Evolutionary conservation across 2,329 filamentous ascomycete genomes (phyloP).

Genomic region (Cladophialophora psammophila): DNA sequence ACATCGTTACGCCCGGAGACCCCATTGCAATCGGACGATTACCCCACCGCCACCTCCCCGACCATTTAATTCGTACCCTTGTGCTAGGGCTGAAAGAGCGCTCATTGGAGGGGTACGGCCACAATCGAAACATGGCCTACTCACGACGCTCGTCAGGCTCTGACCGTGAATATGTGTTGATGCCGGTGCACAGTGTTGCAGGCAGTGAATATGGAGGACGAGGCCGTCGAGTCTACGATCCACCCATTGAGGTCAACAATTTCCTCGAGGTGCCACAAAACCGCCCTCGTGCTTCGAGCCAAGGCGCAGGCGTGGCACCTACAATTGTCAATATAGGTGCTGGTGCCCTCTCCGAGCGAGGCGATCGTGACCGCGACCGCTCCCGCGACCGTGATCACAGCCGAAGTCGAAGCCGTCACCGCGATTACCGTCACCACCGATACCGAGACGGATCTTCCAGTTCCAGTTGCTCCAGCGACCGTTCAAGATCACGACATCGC

Average conservation of each 20-base stretch:
- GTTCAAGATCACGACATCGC: conserved; percentile 43
- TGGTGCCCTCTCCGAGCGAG: conserved; percentile 16
- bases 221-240: conserved; percentile 22
- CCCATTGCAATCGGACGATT: conserved; percentile 13
- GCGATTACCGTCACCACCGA: conserved; percentile 20
- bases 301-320: conserved; percentile 34
- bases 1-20: conserved; percentile 1
- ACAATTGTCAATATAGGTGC: conserved; percentile 36
- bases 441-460: conserved; percentile 29
- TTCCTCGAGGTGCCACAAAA: conserved; percentile 35
- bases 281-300: conserved; percentile 37
- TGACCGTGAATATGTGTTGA: conserved; percentile 36
- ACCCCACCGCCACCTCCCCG: conserved; percentile 29
- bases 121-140: conserved; percentile 23
- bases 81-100: conserved; percentile 22
- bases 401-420: conserved; percentile 32
- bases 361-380: not conserved
- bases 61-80: conserved; percentile 7
- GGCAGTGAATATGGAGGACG: conserved; percentile 33
- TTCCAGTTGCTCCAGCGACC: conserved; percentile 25
- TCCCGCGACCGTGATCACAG: conserved; percentile 21
- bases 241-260: conserved; percentile 35
- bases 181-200: conserved; percentile 33
- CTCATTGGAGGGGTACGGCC: conserved; percentile 21
- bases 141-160: conserved; percentile 31